Percentiles rank a stretch among this genome's conserved stretches.
Evolutionary conservation across 495 filamentous ascomycete species (phyloP).

Genomic region (Podospora appendiculata): DNA sequence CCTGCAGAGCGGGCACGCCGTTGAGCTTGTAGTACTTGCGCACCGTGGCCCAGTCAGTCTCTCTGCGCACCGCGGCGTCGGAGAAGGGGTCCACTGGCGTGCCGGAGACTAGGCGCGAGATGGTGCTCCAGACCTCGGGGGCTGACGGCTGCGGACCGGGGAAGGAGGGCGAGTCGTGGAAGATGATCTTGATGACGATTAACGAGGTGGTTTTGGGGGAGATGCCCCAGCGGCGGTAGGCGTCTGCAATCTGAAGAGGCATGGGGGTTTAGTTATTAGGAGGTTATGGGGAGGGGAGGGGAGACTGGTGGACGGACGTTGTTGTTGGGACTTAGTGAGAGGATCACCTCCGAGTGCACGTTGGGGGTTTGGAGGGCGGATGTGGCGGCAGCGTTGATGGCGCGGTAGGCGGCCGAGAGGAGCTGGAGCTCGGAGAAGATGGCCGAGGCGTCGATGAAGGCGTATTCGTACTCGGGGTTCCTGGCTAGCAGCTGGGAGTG

Average conservation of each 20-base stretch:
- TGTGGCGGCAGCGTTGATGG: conserved; percentile 55
- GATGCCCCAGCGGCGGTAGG: conserved; percentile 83
- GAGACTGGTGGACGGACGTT: conserved; percentile 50
- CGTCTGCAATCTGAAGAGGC: conserved; percentile 67
- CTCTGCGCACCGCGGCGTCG: conserved; percentile 48
- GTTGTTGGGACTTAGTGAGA: conserved; percentile 71
- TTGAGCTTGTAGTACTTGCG: conserved; percentile 80
- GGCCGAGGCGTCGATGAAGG: conserved; percentile 77
- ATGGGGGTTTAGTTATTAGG: neutral
- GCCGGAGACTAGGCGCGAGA: conserved; percentile 56
- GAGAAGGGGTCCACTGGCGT: conserved; percentile 47
- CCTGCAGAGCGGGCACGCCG: conserved; percentile 34
- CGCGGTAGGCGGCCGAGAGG: conserved; percentile 70
- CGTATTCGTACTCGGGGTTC: conserved; percentile 83
- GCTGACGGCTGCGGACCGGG: conserved; percentile 26
- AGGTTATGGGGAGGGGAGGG: conserved; percentile 11
- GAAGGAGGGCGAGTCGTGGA: neutral
- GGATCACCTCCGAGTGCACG: conserved; percentile 89
- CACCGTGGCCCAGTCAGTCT: conserved; percentile 61
- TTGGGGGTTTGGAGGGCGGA: conserved; percentile 68
- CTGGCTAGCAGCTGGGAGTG: conserved; percentile 72
- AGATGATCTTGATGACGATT: conserved; percentile 64
- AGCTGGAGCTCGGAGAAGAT: conserved; percentile 61
- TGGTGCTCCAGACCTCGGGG: conserved; percentile 53
- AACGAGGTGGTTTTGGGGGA: conserved; percentile 52